phyloP scores from a whole-genome alignment of 75 land plant species.

The Cryptomeria japonica region DNA sequence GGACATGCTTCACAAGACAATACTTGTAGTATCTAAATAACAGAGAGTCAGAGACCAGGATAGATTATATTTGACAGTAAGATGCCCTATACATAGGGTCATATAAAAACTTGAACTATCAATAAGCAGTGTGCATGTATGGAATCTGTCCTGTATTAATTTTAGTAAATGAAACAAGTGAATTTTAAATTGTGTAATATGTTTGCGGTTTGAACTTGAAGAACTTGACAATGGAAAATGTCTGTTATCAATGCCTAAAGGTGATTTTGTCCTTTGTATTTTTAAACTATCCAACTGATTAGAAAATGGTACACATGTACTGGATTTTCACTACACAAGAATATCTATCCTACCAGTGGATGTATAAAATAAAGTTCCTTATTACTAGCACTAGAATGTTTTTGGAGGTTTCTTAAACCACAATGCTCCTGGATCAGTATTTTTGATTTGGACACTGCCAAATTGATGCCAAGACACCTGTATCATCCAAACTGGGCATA shows the following conservation, averaged over 20 bases:
- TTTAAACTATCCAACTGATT: neutral
- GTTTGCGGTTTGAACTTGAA: neutral
- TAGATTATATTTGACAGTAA: neutral
- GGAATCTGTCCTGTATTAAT: neutral
- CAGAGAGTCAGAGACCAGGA: neutral
- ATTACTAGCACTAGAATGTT: neutral
- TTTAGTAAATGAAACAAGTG: neutral
- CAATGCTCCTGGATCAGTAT: neutral
- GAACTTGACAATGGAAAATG: neutral
- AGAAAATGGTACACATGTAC: neutral
- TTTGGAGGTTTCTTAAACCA: neutral
- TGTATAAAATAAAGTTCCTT: neutral
- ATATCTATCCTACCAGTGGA: neutral
- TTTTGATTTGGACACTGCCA: neutral
- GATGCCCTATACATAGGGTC: neutral
- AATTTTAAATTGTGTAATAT: neutral
- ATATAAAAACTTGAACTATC: neutral
- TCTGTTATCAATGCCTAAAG: neutral
- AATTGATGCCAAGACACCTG: neutral
- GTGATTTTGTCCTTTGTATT: neutral
- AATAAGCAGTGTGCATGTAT: neutral
- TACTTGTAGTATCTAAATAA: neutral
- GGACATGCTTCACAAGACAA: neutral
- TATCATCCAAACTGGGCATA: neutral
- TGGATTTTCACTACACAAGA: neutral